Base-by-base conservation (phyloP, 352 stramenopile genomes). In the Pythium rhizo-oryzae region DNA sequence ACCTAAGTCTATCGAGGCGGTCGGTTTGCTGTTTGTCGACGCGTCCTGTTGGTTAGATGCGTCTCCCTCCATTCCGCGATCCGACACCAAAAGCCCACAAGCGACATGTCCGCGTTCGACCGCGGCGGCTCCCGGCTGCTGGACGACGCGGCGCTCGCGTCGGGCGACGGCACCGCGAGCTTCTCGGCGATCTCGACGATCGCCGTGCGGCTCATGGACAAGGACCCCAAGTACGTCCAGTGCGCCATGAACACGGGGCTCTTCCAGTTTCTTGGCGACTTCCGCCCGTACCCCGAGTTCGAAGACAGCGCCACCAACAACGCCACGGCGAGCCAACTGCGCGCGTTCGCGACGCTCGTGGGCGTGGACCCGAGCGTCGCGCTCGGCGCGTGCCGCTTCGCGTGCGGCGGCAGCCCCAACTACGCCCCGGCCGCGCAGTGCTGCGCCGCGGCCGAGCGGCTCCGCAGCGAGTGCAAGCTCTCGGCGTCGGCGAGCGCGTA, bases 191-290 rank as follows among this genome's bases (percentile, higher is more conserved):
- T 89, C 33, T 75, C 72, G 13, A 54, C 67, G 1, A 85, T 78
- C 21, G 67, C 82, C 25, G 66, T 67, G 35, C 79, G 70, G n/a
- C 71, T 87, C 59, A 28, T 83, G 44, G 30, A 59, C 15, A 61
- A 72, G 21, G 82, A 91, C 61, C 65, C 67, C 53, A 46, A 69
- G 37, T 91, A 91, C 64, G 77, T 77, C 37, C 55, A 79, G 37
- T 91, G 82, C 69, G 61, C 89, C 62, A 89, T 89, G 79, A 91
- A 91, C 69, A 81, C 80, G 24, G 82, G 82, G 39, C 75, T 91
- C 54, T 88, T 91, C 59, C 64, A 78, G 52, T 41, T 82, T 37
- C 21, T 57, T 9, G 23, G 46, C 37, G 37, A 61, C 46, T 55
- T 37, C 9, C 8, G 43, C 2, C 28, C 9, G 16, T 35, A 24